These are phyloP conservation scores for Scenedesmus sp. DNA, from an alignment of 163 green algal species.

Conservation along the genomic window DNA sequence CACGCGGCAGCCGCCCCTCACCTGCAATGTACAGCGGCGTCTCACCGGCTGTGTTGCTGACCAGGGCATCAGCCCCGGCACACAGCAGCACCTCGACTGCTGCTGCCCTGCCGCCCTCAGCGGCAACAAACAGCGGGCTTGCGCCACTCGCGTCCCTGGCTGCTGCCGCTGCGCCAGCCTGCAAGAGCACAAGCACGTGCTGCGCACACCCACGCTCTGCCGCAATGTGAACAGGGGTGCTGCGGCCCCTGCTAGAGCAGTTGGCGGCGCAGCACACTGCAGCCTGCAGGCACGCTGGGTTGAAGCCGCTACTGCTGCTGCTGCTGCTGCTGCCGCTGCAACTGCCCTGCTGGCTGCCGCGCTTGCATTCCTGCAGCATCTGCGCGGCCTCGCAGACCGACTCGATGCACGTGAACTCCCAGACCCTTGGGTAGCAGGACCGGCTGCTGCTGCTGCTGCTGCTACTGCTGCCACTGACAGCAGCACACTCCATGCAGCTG, in stretches of 20 bases:
- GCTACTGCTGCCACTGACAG: neutral
- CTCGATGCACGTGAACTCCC: slow-evolving; percentile 49
- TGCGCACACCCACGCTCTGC: slow-evolving; percentile 60
- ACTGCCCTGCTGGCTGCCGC: neutral
- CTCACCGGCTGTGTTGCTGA: slow-evolving; percentile 68
- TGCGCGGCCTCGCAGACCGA: slow-evolving; percentile 11
- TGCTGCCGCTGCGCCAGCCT: slow-evolving; percentile 68
- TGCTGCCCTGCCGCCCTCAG: slow-evolving; percentile 68
- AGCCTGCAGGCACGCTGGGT: neutral
- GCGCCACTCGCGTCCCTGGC: slow-evolving; percentile 74
- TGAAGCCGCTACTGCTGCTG: neutral
- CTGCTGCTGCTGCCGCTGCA: no score
- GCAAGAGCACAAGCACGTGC: slow-evolving; percentile 64
- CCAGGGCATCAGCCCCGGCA: slow-evolving; percentile 65
- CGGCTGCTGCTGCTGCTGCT: neutral
- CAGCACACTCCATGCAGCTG: neutral
- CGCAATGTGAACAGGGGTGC: slow-evolving; percentile 81
- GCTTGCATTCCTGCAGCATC: neutral
- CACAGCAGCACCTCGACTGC: slow-evolving; percentile 71
- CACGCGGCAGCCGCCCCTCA: slow-evolving; percentile 52
- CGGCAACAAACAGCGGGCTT: slow-evolving; percentile 81
- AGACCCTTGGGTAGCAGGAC: slow-evolving; percentile 19
- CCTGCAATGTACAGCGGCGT: slow-evolving; percentile 86
- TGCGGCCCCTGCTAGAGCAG: slow-evolving; percentile 70
- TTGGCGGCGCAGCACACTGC: slow-evolving; percentile 74